A percentile compares a stretch with the other conserved stretches of the same genome.
Conservation (phyloP, 2,329 filamentous ascomycete species). For the Periconia sp. region DNA sequence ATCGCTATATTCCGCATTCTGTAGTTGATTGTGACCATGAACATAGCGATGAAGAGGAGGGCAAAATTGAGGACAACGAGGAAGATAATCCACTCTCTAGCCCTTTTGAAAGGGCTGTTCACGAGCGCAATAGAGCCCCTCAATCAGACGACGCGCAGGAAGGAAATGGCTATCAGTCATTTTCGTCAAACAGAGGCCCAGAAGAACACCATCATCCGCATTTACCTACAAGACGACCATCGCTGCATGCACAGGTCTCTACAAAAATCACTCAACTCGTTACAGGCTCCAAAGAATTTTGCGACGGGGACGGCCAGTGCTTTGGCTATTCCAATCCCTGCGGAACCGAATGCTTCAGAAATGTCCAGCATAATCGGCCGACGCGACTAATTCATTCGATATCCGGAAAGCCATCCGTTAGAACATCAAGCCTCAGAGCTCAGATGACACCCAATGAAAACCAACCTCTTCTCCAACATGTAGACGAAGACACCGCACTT, state of each 20-base stretch:
- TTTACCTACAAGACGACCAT: slow-evolving; percentile 38
- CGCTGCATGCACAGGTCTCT: slow-evolving; percentile 49
- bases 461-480: slow-evolving; percentile 35
- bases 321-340: slow-evolving; percentile 68
- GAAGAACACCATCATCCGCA: slow-evolving; percentile 15
- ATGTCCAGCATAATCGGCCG: slow-evolving; percentile 46
- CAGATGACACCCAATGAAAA: slow-evolving; percentile 36
- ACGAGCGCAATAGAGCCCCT: slow-evolving; percentile 9
- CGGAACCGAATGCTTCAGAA: slow-evolving; percentile 66
- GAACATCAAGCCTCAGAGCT: slow-evolving; percentile 27
- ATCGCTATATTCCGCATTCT: slow-evolving; percentile 77
- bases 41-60: slow-evolving; percentile 63
- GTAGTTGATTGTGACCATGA: slow-evolving; percentile 81
- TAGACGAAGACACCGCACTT: slow-evolving; percentile 33
- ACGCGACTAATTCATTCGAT: slow-evolving; percentile 24
- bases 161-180: too few species aligned
- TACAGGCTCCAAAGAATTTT: slow-evolving; percentile 55
- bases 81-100: too few species aligned
- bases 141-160: too few species aligned
- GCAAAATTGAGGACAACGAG: slow-evolving; percentile 33
- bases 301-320: slow-evolving; percentile 65
- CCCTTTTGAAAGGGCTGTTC: slow-evolving; percentile 30
- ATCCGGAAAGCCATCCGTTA: slow-evolving; percentile 9
- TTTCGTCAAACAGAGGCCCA: slow-evolving; percentile 25
- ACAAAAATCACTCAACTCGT: slow-evolving; percentile 57